Evolutionary conservation across 495 filamentous ascomycete genomes (phyloP), one percentile per base, ranked within the genome.

Genomic region (Cladorrhinum samala): DNA sequence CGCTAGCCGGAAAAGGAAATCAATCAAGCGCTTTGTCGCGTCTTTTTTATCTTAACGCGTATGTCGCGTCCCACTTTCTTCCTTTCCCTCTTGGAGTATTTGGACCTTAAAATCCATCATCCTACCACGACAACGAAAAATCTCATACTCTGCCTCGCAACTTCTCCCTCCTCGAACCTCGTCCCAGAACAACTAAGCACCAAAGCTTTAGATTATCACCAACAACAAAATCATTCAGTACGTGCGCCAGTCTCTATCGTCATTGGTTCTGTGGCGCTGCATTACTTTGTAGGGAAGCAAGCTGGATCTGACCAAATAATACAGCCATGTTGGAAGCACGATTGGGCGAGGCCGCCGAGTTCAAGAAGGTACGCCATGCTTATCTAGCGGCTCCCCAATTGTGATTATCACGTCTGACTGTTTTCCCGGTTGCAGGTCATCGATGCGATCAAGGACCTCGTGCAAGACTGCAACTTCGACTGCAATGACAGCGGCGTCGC

Each of bases 401-500:
- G n/a, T n/a, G n/a, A n/a, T n/a, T n/a, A n/a, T n/a, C n/a, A n/a
- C n/a, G n/a, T n/a, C 30, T 47, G 19, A 53, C 20, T 25, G 33
- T 21, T 25, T 19, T 53, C 16, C 49, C 16, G 14, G 11, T 40
- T 25, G 33, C 62, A 96, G 92, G 89, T 96, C 58, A 91, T 97
- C 71, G 94, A 97, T 71, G 89, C 93, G 54, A 95, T 99, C 83
- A 97, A 96, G 74, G 94, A 99, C 64, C 84, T 99, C 23, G 93
- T 99, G 46, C 93, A 97, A 74, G 92, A 97, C 76, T 97, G 94
- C 83, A 99, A 99, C 76, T 99, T 99, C 75, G 93, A 99, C 77
- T 99, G 94, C 86, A 99, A 97, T 86, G 93, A 99, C 81, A 89
- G 88, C 57, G 93, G 93, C 47, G 92, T 99, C 70, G 91, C 91